A percentile compares a stretch with the other conserved stretches of the same genome.
These are phyloP conservation scores for Psilocybe cyanescens DNA, from an alignment of 768 basidiomycete genomes.

Conservation along the genomic window DNA sequence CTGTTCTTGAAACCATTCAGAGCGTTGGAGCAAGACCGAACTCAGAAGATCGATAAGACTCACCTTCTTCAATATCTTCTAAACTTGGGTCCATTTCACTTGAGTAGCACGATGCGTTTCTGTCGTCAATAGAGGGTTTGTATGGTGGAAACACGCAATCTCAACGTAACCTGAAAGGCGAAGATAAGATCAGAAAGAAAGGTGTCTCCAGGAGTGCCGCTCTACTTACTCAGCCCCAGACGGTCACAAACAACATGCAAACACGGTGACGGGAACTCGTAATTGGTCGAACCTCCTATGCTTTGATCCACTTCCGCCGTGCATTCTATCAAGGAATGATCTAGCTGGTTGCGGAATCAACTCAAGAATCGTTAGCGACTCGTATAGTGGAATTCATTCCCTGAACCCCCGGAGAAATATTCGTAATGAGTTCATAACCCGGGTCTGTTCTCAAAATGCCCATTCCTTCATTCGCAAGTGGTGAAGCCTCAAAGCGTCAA, in stretches of 20 bases:
- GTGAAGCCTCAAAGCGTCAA: too few species aligned
- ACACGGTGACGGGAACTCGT: conserved; percentile 2
- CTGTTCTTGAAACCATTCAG: conserved; percentile 50
- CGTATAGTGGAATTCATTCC: not conserved
- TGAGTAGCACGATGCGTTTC: not conserved
- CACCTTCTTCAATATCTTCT: conserved; percentile 41
- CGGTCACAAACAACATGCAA: conserved; percentile 5
- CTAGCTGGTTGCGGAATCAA: not conserved
- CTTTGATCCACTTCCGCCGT: not conserved
- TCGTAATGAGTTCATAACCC: not conserved
- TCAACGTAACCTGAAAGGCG: not conserved
- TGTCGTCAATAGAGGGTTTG: not conserved
- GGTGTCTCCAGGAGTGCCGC: not conserved
- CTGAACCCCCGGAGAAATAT: not conserved
- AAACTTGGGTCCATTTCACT: conserved; percentile 26
- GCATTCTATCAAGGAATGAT: not conserved
- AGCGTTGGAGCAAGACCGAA: not conserved
- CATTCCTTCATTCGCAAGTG: too few species aligned
- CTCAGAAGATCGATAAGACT: not conserved
- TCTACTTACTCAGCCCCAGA: not conserved
- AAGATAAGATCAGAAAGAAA: not conserved
- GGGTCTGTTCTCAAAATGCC: too few species aligned
- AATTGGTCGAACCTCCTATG: not conserved
- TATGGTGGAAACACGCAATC: not conserved
- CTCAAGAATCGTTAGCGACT: not conserved